Conservation (phyloP, 2,329 filamentous ascomycete species). For the Sporothrix variecibatus region DNA sequence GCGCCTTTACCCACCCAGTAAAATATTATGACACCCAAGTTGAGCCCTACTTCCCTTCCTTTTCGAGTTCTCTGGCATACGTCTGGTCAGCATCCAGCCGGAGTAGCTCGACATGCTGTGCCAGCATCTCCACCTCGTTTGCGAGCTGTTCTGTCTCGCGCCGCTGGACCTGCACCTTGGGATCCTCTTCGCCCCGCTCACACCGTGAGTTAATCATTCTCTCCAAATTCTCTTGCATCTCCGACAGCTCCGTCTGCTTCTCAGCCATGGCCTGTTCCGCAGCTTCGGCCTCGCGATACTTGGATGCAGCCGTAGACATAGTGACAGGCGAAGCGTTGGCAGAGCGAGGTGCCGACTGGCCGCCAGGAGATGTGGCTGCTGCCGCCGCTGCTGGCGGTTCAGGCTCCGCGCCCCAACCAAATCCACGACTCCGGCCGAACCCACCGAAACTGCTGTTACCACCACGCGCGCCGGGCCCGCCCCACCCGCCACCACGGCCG, state of each 20-base stretch:
- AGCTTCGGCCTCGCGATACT: conserved; percentile 40
- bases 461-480: too few species aligned
- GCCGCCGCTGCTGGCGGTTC: not conserved
- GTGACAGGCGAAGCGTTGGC: not conserved
- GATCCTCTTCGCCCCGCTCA: conserved; percentile 28
- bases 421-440: not conserved
- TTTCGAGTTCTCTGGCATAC: conserved; percentile 47
- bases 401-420: not conserved
- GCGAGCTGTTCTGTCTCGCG: conserved; percentile 36
- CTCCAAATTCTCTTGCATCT: conserved; percentile 34
- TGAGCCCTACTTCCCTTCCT: conserved; percentile 32
- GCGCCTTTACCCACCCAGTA: not conserved
- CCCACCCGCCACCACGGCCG: conserved; percentile 5
- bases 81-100: conserved; percentile 51
- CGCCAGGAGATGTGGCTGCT: not conserved
- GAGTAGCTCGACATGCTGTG: conserved; percentile 42
- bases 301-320: conserved; percentile 33
- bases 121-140: conserved; percentile 44
- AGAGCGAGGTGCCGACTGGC: not conserved
- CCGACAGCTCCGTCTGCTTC: conserved; percentile 37
- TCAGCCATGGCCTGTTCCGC: conserved; percentile 41
- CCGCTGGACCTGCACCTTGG: conserved; percentile 30
- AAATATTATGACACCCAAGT: not conserved
- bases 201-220: conserved; percentile 25
- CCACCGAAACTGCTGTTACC: not conserved